phyloP scores from a whole-genome alignment of 2,329 filamentous ascomycete species.

The Hypoxylon sp. region DNA sequence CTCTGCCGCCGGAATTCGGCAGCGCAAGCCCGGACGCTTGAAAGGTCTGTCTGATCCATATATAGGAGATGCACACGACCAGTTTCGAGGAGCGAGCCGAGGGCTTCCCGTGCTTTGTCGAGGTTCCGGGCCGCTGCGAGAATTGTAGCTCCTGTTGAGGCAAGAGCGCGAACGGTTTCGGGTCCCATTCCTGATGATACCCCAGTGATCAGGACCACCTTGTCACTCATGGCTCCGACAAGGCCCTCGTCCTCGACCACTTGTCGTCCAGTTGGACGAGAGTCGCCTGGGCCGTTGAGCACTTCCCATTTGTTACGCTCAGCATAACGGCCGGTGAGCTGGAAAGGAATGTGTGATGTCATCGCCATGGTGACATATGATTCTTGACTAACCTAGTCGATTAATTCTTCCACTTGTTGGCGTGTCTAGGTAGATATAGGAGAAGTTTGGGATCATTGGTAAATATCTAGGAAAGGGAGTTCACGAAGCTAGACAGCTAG shows the following conservation, averaged over 20 bases:
- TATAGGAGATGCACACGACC: slow-evolving; percentile 56
- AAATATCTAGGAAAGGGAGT: background rate
- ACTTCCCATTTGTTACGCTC: slow-evolving; percentile 46
- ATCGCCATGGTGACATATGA: slow-evolving; percentile 23
- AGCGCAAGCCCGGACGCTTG: slow-evolving; percentile 53
- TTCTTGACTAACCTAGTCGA: background rate
- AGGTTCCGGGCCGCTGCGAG: slow-evolving; percentile 62
- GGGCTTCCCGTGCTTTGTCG: slow-evolving; percentile 52
- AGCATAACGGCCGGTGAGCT: slow-evolving; percentile 48
- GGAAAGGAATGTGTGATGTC: slow-evolving; percentile 39
- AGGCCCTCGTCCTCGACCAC: slow-evolving; percentile 56
- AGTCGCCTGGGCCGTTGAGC: slow-evolving; percentile 55
- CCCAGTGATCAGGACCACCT: slow-evolving; percentile 61
- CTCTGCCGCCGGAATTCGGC: slow-evolving; percentile 44
- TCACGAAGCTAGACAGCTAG: background rate
- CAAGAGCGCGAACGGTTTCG: slow-evolving; percentile 59
- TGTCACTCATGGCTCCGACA: slow-evolving; percentile 54
- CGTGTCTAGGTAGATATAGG: background rate
- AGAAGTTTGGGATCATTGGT: background rate
- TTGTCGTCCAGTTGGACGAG: slow-evolving; percentile 57
- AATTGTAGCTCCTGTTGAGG: slow-evolving; percentile 61
- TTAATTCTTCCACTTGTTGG: background rate
- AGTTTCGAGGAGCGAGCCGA: slow-evolving; percentile 47
- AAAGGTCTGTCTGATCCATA: slow-evolving; percentile 53
- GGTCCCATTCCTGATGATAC: slow-evolving; percentile 59